Percentiles rank a stretch among this genome's conserved stretches.
These are phyloP conservation scores for Colletotrichum gloeosporioides DNA, from an alignment of 2,329 filamentous ascomycete genomes.

Conservation along the genomic window DNA sequence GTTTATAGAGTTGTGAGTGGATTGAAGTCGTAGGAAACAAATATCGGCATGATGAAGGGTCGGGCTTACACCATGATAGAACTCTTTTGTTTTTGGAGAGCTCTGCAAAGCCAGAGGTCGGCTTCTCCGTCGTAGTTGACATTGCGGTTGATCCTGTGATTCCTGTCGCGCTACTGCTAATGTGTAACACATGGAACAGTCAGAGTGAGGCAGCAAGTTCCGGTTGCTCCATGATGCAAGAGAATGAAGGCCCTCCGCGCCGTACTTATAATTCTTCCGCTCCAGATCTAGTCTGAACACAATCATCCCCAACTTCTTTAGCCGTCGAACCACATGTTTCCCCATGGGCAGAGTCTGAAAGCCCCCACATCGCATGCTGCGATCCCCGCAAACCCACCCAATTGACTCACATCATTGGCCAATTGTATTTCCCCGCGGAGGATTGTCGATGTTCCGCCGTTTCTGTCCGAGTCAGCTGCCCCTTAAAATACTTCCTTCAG, in stretches of 20 bases:
- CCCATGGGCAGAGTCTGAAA: neutral
- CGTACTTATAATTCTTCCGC: neutral
- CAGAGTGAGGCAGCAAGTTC: no score
- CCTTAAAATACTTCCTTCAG: neutral
- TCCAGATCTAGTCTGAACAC: accelerated
- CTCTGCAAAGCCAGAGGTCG: neutral
- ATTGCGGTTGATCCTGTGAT: neutral
- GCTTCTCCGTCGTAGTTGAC: neutral
- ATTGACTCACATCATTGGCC: neutral
- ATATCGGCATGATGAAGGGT: accelerated
- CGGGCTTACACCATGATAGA: neutral
- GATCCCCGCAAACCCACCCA: neutral
- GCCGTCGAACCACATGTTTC: neutral
- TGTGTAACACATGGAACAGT: neutral
- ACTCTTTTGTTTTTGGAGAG: constrained; percentile 1
- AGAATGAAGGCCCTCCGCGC: accelerated
- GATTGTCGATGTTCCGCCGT: neutral
- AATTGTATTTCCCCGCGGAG: neutral
- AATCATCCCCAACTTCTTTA: neutral
- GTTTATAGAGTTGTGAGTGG: accelerated
- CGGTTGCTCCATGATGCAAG: neutral
- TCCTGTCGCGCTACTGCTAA: neutral
- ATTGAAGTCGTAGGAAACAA: accelerated
- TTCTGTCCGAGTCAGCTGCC: neutral
- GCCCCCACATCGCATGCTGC: neutral